Conservation (phyloP, 163 green algal species). For the Coccomyxa subellipsoidea region DNA sequence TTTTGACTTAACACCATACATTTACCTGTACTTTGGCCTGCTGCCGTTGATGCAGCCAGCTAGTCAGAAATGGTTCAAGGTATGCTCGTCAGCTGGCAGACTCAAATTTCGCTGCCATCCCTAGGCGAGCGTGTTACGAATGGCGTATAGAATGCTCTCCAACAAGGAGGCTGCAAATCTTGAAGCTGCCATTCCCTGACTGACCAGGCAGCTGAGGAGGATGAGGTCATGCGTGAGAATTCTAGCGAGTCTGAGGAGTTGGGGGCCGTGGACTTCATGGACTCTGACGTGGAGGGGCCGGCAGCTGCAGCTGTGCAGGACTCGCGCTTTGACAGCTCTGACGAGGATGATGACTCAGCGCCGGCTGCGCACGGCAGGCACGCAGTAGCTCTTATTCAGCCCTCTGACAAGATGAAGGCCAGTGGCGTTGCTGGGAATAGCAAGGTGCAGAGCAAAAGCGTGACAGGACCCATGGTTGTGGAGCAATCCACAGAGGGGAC, state of each 20-base stretch:
- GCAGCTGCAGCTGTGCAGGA: slow-evolving; percentile 25
- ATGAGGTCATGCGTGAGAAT: background rate
- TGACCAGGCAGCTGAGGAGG: background rate
- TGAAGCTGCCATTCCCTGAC: no score
- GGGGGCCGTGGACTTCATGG: slow-evolving; percentile 2
- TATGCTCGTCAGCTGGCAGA: no score
- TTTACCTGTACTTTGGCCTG: no score
- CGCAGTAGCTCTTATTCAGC: background rate
- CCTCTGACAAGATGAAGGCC: background rate
- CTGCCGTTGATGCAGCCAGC: no score
- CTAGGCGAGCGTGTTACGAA: no score
- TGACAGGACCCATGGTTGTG: background rate
- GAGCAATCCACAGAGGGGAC: background rate
- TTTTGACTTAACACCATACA: no score
- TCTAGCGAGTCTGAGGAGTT: background rate
- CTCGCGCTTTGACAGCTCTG: background rate
- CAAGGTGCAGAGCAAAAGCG: background rate
- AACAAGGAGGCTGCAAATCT: no score
- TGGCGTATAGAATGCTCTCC: no score
- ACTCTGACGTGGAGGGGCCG: slow-evolving; percentile 49
- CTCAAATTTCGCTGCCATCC: no score
- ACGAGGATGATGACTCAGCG: background rate
- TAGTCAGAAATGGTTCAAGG: no score
- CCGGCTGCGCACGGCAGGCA: background rate
- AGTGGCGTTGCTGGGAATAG: no score